Conservation (phyloP, 1,284 basidiomycete genomes). For the Malassezia globosa region DNA sequence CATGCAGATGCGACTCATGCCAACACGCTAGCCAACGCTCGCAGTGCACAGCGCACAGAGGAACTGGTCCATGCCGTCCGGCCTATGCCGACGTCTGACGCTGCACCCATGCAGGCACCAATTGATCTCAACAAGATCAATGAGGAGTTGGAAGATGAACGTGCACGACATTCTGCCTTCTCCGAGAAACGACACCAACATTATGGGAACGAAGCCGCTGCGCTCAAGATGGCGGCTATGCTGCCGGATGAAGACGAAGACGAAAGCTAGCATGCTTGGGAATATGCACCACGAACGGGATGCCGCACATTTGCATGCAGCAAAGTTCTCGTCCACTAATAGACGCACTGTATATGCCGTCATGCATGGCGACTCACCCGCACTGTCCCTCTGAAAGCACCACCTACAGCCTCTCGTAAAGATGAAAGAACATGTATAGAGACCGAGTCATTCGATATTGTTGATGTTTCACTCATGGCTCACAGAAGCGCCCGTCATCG, state of each 20-base stretch:
- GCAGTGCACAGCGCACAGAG: conserved; percentile 6
- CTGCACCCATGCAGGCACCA: not conserved
- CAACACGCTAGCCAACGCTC: conserved; percentile 38
- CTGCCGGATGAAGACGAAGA: conserved; percentile 36
- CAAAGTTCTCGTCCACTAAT: too few species aligned
- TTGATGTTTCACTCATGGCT: too few species aligned
- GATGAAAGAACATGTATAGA: too few species aligned
- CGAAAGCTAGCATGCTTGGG: too few species aligned
- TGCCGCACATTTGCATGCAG: too few species aligned
- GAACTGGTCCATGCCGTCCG: not conserved
- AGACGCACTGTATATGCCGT: too few species aligned
- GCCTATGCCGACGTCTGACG: not conserved
- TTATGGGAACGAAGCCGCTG: conserved; percentile 45
- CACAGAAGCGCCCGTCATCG: too few species aligned
- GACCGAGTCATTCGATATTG: too few species aligned
- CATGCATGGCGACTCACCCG: too few species aligned
- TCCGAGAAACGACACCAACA: conserved; percentile 40
- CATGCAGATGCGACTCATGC: conserved; percentile 28
- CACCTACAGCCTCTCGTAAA: too few species aligned
- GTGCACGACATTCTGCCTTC: conserved; percentile 39
- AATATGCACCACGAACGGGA: too few species aligned
- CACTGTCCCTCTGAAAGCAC: too few species aligned
- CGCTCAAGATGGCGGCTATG: conserved; percentile 36
- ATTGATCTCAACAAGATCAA: not conserved
- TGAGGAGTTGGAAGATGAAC: conserved; percentile 11